Conservation (phyloP, 805 yeast genomes). For the Nakazawaea peltata region DNA sequence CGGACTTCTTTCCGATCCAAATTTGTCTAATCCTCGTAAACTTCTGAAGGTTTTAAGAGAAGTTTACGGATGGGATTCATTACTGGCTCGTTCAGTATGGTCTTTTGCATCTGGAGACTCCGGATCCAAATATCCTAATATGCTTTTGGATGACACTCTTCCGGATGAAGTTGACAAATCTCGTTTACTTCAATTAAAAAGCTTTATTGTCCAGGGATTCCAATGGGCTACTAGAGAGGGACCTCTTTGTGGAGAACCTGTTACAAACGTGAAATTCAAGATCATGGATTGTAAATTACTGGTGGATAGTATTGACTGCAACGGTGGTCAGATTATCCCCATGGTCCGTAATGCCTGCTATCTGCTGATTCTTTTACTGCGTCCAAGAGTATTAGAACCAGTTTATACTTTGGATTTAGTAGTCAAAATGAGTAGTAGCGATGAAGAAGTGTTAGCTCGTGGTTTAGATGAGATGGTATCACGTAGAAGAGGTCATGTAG, state of each 20-base stretch:
- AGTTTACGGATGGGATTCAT: conserved; percentile 71
- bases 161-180: conserved; percentile 61
- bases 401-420: conserved; percentile 52
- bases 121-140: conserved; percentile 40
- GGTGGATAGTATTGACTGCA: conserved; percentile 36
- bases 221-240: conserved; percentile 81
- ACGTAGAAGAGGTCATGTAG: conserved; percentile 62
- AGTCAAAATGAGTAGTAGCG: conserved; percentile 23
- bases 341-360: conserved; percentile 80
- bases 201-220: conserved; percentile 67
- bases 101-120: conserved; percentile 60
- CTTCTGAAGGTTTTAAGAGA: conserved; percentile 48
- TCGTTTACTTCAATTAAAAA: conserved; percentile 35
- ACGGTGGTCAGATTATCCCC: conserved; percentile 70
- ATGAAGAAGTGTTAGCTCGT: conserved; percentile 15
- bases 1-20: conserved; percentile 27
- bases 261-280: conserved; percentile 62
- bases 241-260: conserved; percentile 84
- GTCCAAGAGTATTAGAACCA: conserved; percentile 81
- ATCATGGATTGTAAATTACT: conserved; percentile 55
- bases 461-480: conserved; percentile 31
- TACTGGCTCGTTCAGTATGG: conserved; percentile 81
- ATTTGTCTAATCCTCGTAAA: conserved; percentile 19
- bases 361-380: conserved; percentile 67
- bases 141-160: conserved; percentile 64